These are phyloP conservation scores for Coleophoma crateriformis DNA, from an alignment of 2,329 filamentous ascomycete genomes.

Conservation along the genomic window DNA sequence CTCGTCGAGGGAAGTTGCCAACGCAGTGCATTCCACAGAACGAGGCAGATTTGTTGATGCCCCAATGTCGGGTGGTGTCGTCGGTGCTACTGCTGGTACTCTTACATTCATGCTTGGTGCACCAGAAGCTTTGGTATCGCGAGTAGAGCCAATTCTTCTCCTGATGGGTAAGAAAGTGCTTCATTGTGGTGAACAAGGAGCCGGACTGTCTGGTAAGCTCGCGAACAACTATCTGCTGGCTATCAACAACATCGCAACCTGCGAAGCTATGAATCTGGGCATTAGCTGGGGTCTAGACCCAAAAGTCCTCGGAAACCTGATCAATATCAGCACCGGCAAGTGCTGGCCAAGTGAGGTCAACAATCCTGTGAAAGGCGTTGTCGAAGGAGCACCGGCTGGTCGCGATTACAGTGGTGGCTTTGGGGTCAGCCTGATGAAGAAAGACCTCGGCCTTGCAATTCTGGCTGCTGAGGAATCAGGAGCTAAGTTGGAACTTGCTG, in stretches of 20 bases:
- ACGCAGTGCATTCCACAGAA: slow-evolving; percentile 58
- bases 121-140: slow-evolving; percentile 51
- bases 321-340: slow-evolving; percentile 89
- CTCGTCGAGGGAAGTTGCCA: slow-evolving; percentile 73
- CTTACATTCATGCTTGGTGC: slow-evolving; percentile 95
- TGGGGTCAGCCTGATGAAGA: slow-evolving; percentile 72
- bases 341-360: slow-evolving; percentile 97
- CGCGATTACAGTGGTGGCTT: slow-evolving; percentile 76
- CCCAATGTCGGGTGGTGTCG: slow-evolving; percentile 94
- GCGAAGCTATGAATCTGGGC: slow-evolving; percentile 54
- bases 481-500: slow-evolving; percentile 59
- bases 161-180: slow-evolving; percentile 84
- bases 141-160: slow-evolving; percentile 63
- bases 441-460: slow-evolving; percentile 70
- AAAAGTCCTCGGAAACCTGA: slow-evolving; percentile 68
- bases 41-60: slow-evolving; percentile 84
- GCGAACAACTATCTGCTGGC: slow-evolving; percentile 97
- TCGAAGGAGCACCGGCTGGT: slow-evolving; percentile 68
- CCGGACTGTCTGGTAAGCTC: slow-evolving; percentile 85
- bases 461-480: slow-evolving; percentile 64
- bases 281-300: slow-evolving; percentile 50
- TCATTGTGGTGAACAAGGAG: slow-evolving; percentile 79
- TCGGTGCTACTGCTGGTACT: slow-evolving; percentile 81
- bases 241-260: slow-evolving; percentile 72
- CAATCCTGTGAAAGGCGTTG: slow-evolving; percentile 85